These are phyloP conservation scores for Colletotrichum sp. DNA, from an alignment of 2,329 filamentous ascomycete genomes.

Conservation along the genomic window DNA sequence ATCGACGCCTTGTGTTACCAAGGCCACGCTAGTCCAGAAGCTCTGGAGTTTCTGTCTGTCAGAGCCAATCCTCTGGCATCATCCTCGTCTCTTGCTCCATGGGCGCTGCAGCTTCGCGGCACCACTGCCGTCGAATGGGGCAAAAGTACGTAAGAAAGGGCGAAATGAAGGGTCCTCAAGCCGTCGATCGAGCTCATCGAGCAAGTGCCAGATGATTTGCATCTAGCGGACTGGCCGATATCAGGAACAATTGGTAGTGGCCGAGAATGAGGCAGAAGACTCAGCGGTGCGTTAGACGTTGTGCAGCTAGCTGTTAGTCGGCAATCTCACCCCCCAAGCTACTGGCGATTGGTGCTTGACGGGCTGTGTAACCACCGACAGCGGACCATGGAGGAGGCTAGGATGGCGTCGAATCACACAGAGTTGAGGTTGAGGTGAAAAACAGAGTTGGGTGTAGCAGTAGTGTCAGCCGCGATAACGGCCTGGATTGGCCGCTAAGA, in stretches of 20 bases:
- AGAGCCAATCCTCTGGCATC: neutral
- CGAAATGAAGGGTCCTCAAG: neutral
- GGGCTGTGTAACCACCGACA: neutral
- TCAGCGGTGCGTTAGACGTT: constrained; percentile 4
- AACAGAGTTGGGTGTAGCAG: neutral
- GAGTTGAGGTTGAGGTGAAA: neutral
- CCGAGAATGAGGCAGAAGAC: neutral
- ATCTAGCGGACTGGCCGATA: neutral
- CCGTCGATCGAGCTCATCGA: neutral
- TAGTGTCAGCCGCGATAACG: neutral
- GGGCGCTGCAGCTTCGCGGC: neutral
- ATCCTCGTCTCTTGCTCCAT: neutral
- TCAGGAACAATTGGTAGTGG: neutral
- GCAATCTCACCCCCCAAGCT: neutral
- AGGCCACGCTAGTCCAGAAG: neutral
- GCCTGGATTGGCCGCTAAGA: neutral
- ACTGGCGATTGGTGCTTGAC: neutral
- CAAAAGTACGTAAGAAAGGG: neutral
- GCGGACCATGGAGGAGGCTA: neutral
- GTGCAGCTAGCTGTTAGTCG: neutral
- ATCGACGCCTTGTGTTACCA: neutral
- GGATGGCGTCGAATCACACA: neutral
- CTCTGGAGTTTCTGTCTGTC: neutral
- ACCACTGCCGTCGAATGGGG: neutral
- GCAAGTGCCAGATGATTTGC: neutral